These are phyloP conservation scores for Tolypocladium nubicola DNA, from an alignment of 2,329 filamentous ascomycete species.

Conservation along the genomic window DNA sequence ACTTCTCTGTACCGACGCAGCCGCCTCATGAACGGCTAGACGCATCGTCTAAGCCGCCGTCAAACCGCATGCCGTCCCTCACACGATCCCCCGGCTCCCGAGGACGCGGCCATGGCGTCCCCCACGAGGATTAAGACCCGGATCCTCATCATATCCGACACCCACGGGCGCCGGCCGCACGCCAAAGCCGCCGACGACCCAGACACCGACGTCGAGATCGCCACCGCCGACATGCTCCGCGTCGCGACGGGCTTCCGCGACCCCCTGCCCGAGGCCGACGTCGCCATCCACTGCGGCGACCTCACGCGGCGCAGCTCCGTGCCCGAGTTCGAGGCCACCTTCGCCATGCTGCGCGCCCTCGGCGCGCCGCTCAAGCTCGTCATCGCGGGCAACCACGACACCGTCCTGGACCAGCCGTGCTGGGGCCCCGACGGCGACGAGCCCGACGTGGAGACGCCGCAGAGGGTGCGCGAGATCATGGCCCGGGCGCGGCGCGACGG, in stretches of 20 bases:
- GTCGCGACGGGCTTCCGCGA: slow-evolving; percentile 17
- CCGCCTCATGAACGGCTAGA: neutral
- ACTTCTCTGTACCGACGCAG: neutral
- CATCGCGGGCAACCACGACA: slow-evolving; percentile 47
- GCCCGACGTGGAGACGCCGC: neutral
- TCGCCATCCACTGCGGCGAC: slow-evolving; percentile 43
- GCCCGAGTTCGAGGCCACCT: slow-evolving; percentile 26
- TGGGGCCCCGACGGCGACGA: slow-evolving; percentile 17
- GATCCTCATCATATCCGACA: slow-evolving; percentile 29
- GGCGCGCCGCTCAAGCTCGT: slow-evolving; percentile 39
- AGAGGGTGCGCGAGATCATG: slow-evolving; percentile 23
- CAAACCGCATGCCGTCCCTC: neutral
- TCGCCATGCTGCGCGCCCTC: slow-evolving; percentile 30
- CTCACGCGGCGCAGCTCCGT: slow-evolving; percentile 32
- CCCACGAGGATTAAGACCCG: slow-evolving; percentile 19
- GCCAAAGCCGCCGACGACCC: slow-evolving; percentile 6
- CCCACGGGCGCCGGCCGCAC: slow-evolving; percentile 17
- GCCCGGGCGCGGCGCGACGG: slow-evolving; percentile 21
- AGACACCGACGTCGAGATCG: slow-evolving; percentile 14
- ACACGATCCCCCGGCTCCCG: neutral
- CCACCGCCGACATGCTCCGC: slow-evolving; percentile 4
- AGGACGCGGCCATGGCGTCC: neutral
- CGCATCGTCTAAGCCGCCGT: neutral
- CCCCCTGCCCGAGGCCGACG: slow-evolving; percentile 28
- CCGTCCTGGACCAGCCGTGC: slow-evolving; percentile 24